phyloP scores from a whole-genome alignment of 148 eudicot genomes.

The Beta vulgaris region DNA sequence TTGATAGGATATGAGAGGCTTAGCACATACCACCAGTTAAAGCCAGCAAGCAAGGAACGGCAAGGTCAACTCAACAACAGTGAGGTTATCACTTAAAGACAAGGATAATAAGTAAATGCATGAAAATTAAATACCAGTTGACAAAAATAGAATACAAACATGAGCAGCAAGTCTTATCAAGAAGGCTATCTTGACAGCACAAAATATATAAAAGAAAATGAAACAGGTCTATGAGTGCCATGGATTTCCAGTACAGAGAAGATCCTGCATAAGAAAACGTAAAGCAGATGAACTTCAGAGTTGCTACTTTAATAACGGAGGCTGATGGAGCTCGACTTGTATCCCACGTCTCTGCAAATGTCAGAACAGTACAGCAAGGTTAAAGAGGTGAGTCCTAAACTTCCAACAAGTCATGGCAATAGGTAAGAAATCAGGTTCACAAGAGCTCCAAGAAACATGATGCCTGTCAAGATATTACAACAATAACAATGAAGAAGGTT shows the following conservation, averaged over 20 bases:
- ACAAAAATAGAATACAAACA: constrained; percentile 25
- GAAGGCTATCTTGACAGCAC: constrained; percentile 16
- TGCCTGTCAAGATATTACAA: constrained; percentile 78
- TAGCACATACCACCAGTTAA: constrained; percentile 11
- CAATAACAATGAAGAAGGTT: constrained; percentile 45
- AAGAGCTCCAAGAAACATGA: constrained; percentile 84
- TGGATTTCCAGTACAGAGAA: constrained; percentile 28
- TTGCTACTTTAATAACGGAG: constrained; percentile 8
- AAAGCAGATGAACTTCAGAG: constrained; percentile 21
- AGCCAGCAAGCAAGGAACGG: constrained; percentile 4
- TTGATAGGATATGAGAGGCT: constrained; percentile 8
- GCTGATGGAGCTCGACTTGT: constrained; percentile 32
- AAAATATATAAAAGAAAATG: constrained; percentile 16
- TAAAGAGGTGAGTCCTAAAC: constrained; percentile 95
- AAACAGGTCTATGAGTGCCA: constrained; percentile 24
- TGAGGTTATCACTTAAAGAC: not conserved
- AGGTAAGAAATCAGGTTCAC: constrained; percentile 75
- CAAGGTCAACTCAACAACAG: constrained; percentile 11
- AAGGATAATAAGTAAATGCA: constrained; percentile 10
- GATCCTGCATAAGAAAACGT: constrained; percentile 36
- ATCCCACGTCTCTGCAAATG: constrained; percentile 73
- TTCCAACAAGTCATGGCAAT: constrained; percentile 80
- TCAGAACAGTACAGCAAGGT: constrained; percentile 88
- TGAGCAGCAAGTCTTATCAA: constrained; percentile 13
- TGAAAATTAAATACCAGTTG: constrained; percentile 8